Evolutionary conservation across 106 monocot species (phyloP), one percentile per base, ranked within the genome.

Genomic region (Apostasia shenzhenica): DNA sequence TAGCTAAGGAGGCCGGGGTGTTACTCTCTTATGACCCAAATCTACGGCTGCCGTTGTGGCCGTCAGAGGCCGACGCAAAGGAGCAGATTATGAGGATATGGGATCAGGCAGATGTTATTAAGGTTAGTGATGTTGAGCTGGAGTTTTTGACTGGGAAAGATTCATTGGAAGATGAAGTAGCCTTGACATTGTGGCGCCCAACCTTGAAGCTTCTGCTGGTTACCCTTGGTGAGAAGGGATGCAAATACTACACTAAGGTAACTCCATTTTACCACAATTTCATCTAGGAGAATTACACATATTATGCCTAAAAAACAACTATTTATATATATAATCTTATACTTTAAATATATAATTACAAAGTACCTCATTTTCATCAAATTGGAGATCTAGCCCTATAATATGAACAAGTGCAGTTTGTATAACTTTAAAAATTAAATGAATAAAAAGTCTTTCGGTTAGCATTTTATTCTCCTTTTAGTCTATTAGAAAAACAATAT

Each of bases 21-120:
- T 55, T 81, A 44, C 71, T 81, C 40, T 81, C 81, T n/a, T 81
- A 81, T 44, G 81, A 81, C 59, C 76, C 76, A 0, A 81, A 81
- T 42, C 81, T 81, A 42, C 81, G 81, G 1, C 62, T 81, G 45
- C 81, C 81, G 0, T 68, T 81, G 1, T 81, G 81, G 81, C 50
- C 72, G 1, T 81, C 81, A 14, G 67, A 76, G 1, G 68, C 67
- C 68, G 72, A 66, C 13, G 81, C 81, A 2, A 11, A 54, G 10
- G 59, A 72, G 13, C 76, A 76, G 72, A 81, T 81, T 54, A 60
- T 81, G 76, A 81, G 72, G 72, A 76, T 81, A 2, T 81, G 81
- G 81, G 72, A 81, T 61, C 67, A 67, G 52, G 81, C 81, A 0
- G 81, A 81, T 72, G 76, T 81, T 61, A 51, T 81, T 11, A 81